Conservation (phyloP, 2,329 filamentous ascomycete species). For the Talaromyces albobiverticillius region DNA sequence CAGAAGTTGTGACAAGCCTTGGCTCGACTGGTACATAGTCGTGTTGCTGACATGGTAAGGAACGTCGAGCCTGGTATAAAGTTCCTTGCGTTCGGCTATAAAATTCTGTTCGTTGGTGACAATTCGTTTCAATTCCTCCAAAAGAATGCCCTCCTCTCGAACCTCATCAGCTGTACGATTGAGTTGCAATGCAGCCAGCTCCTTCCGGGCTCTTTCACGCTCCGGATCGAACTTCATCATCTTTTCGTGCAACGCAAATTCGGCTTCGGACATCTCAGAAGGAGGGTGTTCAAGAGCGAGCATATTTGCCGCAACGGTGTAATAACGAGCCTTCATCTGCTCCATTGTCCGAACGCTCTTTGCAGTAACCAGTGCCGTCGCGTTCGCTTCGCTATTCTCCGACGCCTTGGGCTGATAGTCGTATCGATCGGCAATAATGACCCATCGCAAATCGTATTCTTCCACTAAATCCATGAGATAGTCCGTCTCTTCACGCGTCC, state of each 20-base stretch:
- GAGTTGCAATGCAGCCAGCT: constrained; percentile 76
- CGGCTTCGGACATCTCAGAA: constrained; percentile 80
- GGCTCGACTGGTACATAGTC: constrained; percentile 73
- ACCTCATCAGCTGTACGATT: constrained; percentile 81
- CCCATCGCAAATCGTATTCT: constrained; percentile 85
- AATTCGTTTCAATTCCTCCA: constrained; percentile 90
- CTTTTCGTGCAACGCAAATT: constrained; percentile 78
- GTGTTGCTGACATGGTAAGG: constrained; percentile 69
- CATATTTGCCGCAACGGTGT: constrained; percentile 77
- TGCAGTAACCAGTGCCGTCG: constrained; percentile 33
- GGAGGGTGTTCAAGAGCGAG: constrained; percentile 76
- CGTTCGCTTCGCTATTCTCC: constrained; percentile 24
- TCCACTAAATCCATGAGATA: constrained; percentile 74
- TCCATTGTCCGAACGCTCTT: constrained; percentile 69
- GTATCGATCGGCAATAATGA: constrained; percentile 89
- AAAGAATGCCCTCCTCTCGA: constrained; percentile 82
- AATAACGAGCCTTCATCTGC: constrained; percentile 88
- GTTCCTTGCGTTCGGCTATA: constrained; percentile 81
- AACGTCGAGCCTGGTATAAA: constrained; percentile 83
- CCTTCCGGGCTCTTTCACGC: constrained; percentile 77
- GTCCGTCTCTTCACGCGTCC: constrained; percentile 91
- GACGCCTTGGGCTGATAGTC: constrained; percentile 53
- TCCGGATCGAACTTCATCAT: constrained; percentile 83
- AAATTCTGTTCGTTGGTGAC: constrained; percentile 80
- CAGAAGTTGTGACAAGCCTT: constrained; percentile 74